Evolutionary conservation across 805 yeast species (phyloP).

Genomic region (Cyberlindnera suaveolens): DNA sequence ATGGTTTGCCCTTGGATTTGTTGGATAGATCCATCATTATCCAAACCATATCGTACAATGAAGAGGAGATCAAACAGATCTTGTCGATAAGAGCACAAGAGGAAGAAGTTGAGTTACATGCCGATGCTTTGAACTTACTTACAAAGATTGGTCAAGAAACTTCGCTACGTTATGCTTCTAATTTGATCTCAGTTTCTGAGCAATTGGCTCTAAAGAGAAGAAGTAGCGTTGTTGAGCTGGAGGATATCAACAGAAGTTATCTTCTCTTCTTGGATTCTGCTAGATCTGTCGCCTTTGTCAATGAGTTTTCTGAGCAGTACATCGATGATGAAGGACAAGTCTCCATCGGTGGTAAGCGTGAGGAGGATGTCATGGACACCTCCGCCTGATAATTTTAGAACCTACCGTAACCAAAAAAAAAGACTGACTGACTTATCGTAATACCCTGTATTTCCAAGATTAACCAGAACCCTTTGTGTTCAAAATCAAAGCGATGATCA

Average conservation of each 20-base stretch:
- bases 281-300: conserved; percentile 82
- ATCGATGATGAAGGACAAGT: conserved; percentile 79
- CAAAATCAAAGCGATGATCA: conserved; percentile 89
- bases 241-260: conserved; percentile 84
- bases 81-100: conserved; percentile 86
- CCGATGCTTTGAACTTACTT: conserved; percentile 79
- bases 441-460: conserved; percentile 1
- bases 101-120: conserved; percentile 81
- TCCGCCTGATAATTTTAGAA: conserved; percentile 15
- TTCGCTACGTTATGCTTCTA: conserved; percentile 86
- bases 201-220: conserved; percentile 83
- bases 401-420: conserved; percentile 1
- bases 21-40: conserved; percentile 91
- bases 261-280: conserved; percentile 81
- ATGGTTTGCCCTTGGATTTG: conserved; percentile 94
- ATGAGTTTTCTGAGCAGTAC: conserved; percentile 60
- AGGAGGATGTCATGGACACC: conserved; percentile 34
- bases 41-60: conserved; percentile 71
- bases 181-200: conserved; percentile 84
- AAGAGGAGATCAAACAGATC: conserved; percentile 82
- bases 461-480: conserved; percentile 81
- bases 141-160: conserved; percentile 90
- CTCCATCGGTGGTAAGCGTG: conserved; percentile 35
- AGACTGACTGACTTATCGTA: background rate
- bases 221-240: conserved; percentile 59